A percentile compares a stretch with the other conserved stretches of the same genome.
phyloP scores from a whole-genome alignment of 306 rosid genomes.

The Acacia crassicarpa region DNA sequence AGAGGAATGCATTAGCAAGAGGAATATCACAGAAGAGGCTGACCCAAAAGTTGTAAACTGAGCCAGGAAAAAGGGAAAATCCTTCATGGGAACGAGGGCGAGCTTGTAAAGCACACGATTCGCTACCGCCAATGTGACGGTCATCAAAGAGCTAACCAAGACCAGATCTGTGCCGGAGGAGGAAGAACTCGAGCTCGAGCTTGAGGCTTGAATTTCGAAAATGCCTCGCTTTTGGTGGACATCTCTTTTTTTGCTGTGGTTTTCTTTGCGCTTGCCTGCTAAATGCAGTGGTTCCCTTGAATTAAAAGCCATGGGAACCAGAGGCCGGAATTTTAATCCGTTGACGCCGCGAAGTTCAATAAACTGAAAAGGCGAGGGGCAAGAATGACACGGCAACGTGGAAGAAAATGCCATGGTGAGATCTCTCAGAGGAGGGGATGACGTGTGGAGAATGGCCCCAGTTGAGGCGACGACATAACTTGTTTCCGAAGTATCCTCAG shows the following conservation, averaged over 20 bases:
- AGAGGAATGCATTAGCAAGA: neutral
- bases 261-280: constrained; percentile 18
- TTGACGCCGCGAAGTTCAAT: constrained; percentile 10
- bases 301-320: constrained; percentile 23
- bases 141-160: constrained; percentile 41
- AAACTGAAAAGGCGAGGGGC: constrained; percentile 15
- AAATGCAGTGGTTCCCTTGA: constrained; percentile 28
- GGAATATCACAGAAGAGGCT: neutral
- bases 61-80: constrained; percentile 86
- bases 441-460: neutral
- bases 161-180: constrained; percentile 35
- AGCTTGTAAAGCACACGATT: constrained; percentile 91
- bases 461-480: neutral
- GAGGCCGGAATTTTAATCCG: constrained; percentile 14
- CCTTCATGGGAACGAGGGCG: constrained; percentile 79
- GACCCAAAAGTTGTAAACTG: constrained; percentile 83
- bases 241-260: constrained; percentile 16
- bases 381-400: constrained; percentile 13
- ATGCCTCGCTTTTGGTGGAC: neutral
- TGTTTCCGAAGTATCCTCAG: neutral
- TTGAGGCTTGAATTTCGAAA: constrained; percentile 47
- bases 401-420: constrained; percentile 26
- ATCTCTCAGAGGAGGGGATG: neutral
- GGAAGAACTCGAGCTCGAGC: constrained; percentile 22
- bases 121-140: constrained; percentile 58